Conservation (phyloP, 257 asterid species). For the Solanum chilense region DNA sequence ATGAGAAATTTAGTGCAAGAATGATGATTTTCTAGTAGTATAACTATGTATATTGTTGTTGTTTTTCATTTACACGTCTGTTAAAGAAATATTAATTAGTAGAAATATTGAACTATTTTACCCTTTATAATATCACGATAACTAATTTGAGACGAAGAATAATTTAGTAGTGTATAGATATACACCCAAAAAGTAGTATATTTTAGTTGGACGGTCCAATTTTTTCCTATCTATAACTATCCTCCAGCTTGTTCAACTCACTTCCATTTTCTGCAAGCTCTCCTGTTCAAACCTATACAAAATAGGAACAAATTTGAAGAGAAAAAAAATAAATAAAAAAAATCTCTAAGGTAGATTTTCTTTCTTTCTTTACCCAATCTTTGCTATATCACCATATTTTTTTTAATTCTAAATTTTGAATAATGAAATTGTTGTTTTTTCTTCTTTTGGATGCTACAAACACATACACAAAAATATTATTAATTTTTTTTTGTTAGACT, state of each 20-base stretch:
- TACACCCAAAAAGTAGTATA: slow-evolving; percentile 6
- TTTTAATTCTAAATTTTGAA: too few species aligned
- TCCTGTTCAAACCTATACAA: slow-evolving; percentile 20
- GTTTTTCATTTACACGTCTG: not conserved
- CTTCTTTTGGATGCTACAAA: slow-evolving; percentile 24
- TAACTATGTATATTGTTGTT: not conserved
- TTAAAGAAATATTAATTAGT: not conserved
- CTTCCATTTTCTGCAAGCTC: slow-evolving; percentile 69
- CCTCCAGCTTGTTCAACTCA: slow-evolving; percentile 20
- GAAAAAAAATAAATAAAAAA: not conserved
- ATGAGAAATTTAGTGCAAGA: not conserved
- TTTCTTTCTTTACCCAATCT: not conserved
- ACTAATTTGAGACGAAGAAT: not conserved
- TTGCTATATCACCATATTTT: not conserved
- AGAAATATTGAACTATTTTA: not conserved
- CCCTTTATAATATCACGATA: not conserved
- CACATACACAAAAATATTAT: not conserved
- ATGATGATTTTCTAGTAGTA: not conserved
- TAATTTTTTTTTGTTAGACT: not conserved
- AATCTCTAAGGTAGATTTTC: slow-evolving; percentile 11
- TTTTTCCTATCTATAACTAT: slow-evolving; percentile 34
- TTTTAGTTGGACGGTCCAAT: slow-evolving; percentile 32
- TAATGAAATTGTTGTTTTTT: slow-evolving; percentile 15
- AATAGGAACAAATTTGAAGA: slow-evolving; percentile 1
- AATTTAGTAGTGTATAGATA: not conserved